Conservation (phyloP, 2,329 filamentous ascomycete genomes). For the Sporothrix brasiliensis region DNA sequence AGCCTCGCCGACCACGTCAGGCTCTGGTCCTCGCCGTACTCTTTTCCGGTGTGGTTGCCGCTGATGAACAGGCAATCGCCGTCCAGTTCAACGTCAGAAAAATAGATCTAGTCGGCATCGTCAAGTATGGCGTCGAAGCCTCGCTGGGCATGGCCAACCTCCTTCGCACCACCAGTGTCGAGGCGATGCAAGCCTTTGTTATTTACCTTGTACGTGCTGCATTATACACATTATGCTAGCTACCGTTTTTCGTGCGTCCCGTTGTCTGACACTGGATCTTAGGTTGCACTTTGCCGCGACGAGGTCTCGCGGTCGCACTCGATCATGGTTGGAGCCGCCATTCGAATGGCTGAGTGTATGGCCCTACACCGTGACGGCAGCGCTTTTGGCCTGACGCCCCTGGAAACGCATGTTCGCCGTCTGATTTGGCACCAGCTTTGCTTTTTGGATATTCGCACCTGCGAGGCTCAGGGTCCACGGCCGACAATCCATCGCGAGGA, state of each 20-base stretch:
- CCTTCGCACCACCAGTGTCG: conserved; percentile 68
- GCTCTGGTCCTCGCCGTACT: conserved; percentile 70
- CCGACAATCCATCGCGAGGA: conserved; percentile 73
- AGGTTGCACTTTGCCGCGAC: conserved; percentile 62
- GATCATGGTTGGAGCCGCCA: conserved; percentile 69
- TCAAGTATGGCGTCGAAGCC: conserved; percentile 67
- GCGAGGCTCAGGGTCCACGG: conserved; percentile 72
- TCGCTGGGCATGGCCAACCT: conserved; percentile 71
- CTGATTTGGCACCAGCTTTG: conserved; percentile 78
- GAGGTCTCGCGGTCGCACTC: conserved; percentile 75
- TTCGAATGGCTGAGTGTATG: conserved; percentile 77
- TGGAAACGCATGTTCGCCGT: conserved; percentile 72
- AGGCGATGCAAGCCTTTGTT: conserved; percentile 75
- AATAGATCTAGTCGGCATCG: conserved; percentile 50
- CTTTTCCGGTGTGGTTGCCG: conserved; percentile 69
- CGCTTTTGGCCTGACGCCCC: conserved; percentile 64
- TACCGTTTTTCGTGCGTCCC: neutral
- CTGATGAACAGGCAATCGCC: conserved; percentile 54
- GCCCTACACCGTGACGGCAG: conserved; percentile 72
- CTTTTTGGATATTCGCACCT: conserved; percentile 74
- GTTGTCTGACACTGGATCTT: conserved; percentile 38
- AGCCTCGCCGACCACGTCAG: conserved; percentile 46
- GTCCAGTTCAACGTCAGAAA: conserved; percentile 32
- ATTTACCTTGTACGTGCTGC: conserved; percentile 68
- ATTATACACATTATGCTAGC: neutral